Base-by-base conservation (phyloP, 176 grass and related monocot genomes). In the Tuctoria greenei region DNA sequence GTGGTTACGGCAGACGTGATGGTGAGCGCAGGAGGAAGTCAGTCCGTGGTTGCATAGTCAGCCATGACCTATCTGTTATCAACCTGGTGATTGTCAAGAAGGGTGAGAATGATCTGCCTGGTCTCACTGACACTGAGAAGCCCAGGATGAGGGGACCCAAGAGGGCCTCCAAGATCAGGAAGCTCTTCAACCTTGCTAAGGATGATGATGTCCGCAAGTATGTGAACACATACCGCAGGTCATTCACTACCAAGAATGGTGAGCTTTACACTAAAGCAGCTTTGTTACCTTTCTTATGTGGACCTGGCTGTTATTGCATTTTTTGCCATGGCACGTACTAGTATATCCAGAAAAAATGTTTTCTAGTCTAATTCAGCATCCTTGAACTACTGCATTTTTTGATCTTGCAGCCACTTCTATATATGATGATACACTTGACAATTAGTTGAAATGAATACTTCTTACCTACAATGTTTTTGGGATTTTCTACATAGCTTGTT, bases 141-240 rank as follows among this genome's bases (percentile, higher is more conserved):
- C 93, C 93, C 26, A 90, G 93, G 80, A 93, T 97, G 93, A 97
- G 93, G 85, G 93, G 93, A 73, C 93, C 93, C 25, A 97, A 97
- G 74, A 97, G 93, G 77, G 93, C 90, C 47, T 93, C 90, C 31
- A 97, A 97, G 79, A 97, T 97, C 83, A 84, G 88, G 75, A 97
- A 97, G 85, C 83, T 97, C n/a, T 97, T 97, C 54, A 97, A 97
- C 82, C 93, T 97, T 16, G 61, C 69, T 61, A 88, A 93, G 82
- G 87, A 97, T 39, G 93, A 97, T 93, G 93, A 97, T 74, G 93
- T 97, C 10, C 90, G 93, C 76, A 93, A 93, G 26, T 97, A 93
- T 4, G 93, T 97, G n/a, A 97, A 97, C 73, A 97, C 93, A 8
- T 97, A 93, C 60, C 90, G 93, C 80, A 69, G 93, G 77, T 91